Percentiles rank a stretch among this genome's conserved stretches.
Conservation (phyloP, 2,329 filamentous ascomycete species). For the Cordyceps tenuipes region DNA sequence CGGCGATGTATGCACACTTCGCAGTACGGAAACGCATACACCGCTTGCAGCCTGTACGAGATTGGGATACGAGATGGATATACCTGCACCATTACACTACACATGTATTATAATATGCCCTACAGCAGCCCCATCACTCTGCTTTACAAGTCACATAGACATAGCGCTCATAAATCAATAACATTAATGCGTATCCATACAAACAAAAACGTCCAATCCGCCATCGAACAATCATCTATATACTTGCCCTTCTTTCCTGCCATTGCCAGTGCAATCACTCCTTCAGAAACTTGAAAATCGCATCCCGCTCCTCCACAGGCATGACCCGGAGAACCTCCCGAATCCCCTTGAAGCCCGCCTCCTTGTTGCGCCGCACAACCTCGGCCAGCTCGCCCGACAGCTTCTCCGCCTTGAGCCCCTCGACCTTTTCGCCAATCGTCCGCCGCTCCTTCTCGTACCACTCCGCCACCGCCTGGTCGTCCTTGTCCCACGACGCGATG, state of each 20-base stretch:
- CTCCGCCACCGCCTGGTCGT: slow-evolving; percentile 75
- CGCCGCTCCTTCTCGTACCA: slow-evolving; percentile 98
- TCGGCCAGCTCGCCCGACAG: slow-evolving; percentile 40
- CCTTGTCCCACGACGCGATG: slow-evolving; percentile 65
- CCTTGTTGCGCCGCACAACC: slow-evolving; percentile 39
- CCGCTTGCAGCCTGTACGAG: neutral
- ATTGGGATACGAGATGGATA: neutral
- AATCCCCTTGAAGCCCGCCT: slow-evolving; percentile 76
- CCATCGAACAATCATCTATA: slow-evolving; percentile 3
- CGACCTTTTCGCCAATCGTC: slow-evolving; percentile 73
- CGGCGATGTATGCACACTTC: too few relatives aligned
- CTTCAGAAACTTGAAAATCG: slow-evolving; percentile 56
- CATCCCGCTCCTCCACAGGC: slow-evolving; percentile 80
- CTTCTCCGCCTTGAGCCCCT: slow-evolving; percentile 69
- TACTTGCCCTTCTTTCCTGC: neutral
- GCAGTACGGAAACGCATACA: too few relatives aligned
- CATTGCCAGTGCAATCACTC: slow-evolving; percentile 23
- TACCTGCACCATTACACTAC: neutral
- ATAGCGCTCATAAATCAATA: neutral
- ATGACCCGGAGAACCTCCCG: slow-evolving; percentile 79
- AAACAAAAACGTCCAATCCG: neutral
- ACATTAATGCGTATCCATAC: slow-evolving; percentile 2
- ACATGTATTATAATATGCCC: neutral
- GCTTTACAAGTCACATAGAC: neutral
- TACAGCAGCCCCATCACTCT: neutral